Evolutionary conservation across 2,329 filamentous ascomycete species (phyloP).

Genomic region (Aureobasidium pullulans): DNA sequence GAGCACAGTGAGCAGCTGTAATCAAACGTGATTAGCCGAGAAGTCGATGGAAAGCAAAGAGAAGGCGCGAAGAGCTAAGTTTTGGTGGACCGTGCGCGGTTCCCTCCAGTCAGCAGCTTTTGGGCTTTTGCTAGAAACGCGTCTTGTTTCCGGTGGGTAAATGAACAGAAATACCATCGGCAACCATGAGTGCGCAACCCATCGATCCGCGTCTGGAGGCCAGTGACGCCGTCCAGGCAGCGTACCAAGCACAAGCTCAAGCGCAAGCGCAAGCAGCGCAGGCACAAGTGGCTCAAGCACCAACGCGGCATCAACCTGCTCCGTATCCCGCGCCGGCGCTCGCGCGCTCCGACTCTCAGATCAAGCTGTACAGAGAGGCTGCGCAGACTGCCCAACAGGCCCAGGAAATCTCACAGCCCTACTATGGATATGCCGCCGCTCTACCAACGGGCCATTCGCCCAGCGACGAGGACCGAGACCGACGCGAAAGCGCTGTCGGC

Average conservation of each 20-base stretch:
- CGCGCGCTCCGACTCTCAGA: slow-evolving; percentile 10
- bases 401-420: slow-evolving; percentile 6
- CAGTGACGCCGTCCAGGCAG: slow-evolving; percentile 8
- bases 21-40: background rate
- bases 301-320: slow-evolving; percentile 13
- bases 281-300: slow-evolving; percentile 9
- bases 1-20: background rate
- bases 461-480: slow-evolving; percentile 10
- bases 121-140: background rate
- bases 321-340: slow-evolving; percentile 13
- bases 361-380: slow-evolving; percentile 12
- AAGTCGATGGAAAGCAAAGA: background rate
- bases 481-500: slow-evolving; percentile 2
- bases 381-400: slow-evolving; percentile 3
- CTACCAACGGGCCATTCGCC: background rate
- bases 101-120: slow-evolving; percentile 6
- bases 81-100: background rate
- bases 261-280: slow-evolving; percentile 7
- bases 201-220: slow-evolving; percentile 12
- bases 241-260: slow-evolving; percentile 9
- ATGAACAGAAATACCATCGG: background rate
- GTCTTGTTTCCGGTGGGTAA: background rate
- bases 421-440: slow-evolving; percentile 9
- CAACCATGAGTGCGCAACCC: slow-evolving; percentile 9
- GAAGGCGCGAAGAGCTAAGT: background rate